Percentiles rank a stretch among this genome's conserved stretches.
phyloP scores from a whole-genome alignment of 2,329 filamentous ascomycete species.

The Aspergillus piperis region DNA sequence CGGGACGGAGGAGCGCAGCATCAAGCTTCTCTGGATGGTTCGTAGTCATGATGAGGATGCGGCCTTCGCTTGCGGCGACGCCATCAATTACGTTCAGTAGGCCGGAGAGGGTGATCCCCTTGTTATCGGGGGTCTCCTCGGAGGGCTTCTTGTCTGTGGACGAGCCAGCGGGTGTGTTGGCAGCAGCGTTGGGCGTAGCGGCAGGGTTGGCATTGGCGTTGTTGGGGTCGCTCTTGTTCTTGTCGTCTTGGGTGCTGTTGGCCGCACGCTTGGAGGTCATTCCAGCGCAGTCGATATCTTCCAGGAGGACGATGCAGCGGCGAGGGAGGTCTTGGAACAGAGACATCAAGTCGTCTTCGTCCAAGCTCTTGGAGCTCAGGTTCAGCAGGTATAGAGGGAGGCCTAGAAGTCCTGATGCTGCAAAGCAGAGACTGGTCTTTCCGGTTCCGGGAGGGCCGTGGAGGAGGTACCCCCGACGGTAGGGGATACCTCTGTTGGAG shows the following conservation, averaged over 20 bases:
- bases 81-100: conserved; percentile 72
- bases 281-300: conserved; percentile 75
- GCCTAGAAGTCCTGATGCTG: conserved; percentile 68
- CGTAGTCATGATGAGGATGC: conserved; percentile 73
- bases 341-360: conserved; percentile 64
- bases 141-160: neutral
- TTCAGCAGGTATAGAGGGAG: conserved; percentile 73
- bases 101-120: conserved; percentile 64
- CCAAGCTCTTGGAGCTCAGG: conserved; percentile 62
- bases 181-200: too few relatives aligned
- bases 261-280: conserved; percentile 57
- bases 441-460: conserved; percentile 79
- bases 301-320: conserved; percentile 71
- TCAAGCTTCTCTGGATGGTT: conserved; percentile 68
- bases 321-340: conserved; percentile 69
- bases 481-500: conserved; percentile 77
- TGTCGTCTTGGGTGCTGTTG: conserved; percentile 18
- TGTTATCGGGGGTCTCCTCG: conserved; percentile 26
- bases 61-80: conserved; percentile 67
- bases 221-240: neutral
- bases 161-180: neutral
- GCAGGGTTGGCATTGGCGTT: neutral
- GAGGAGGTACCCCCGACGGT: conserved; percentile 79
- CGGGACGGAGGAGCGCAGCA: conserved; percentile 64
- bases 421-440: conserved; percentile 72